These are phyloP conservation scores for Volvariella surrecta DNA, from an alignment of 1,284 basidiomycete genomes.

Conservation along the genomic window DNA sequence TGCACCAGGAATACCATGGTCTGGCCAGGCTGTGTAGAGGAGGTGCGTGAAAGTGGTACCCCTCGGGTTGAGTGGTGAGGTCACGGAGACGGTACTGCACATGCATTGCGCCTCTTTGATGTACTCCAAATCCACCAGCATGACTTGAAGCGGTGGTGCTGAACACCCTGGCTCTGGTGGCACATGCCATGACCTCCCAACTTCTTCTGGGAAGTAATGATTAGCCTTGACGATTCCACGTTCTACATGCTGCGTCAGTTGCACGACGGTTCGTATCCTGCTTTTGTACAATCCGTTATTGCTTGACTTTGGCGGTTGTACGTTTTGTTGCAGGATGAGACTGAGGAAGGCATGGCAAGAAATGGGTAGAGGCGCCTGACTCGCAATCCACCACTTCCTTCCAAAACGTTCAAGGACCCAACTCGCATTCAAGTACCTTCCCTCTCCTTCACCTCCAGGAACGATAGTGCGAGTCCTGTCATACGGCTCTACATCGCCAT, in stretches of 20 bases:
- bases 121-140: constrained; percentile 33
- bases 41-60: constrained; percentile 53
- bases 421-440: constrained; percentile 73
- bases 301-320: constrained; percentile 22
- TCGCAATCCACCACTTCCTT: constrained; percentile 74
- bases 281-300: constrained; percentile 14
- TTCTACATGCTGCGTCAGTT: constrained; percentile 67
- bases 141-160: constrained; percentile 42
- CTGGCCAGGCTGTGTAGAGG: constrained; percentile 74
- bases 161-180: constrained; percentile 32
- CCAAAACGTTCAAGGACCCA: constrained; percentile 72
- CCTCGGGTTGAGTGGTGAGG: background rate
- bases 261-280: constrained; percentile 65
- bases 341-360: constrained; percentile 72
- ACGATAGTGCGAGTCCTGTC: constrained; percentile 67
- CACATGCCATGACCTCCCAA: constrained; percentile 48
- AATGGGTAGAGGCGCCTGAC: constrained; percentile 67
- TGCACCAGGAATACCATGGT: constrained; percentile 65
- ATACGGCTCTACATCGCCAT: constrained; percentile 66
- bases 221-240: constrained; percentile 62
- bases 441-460: constrained; percentile 19
- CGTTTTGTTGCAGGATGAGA: constrained; percentile 44
- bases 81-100: constrained; percentile 40
- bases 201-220: constrained; percentile 57
- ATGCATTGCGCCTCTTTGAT: constrained; percentile 51